Evolutionary conservation across 2,329 filamentous ascomycete species (phyloP), one percentile per base, ranked within the genome.

Genomic region (Aspergillus sp.): DNA sequence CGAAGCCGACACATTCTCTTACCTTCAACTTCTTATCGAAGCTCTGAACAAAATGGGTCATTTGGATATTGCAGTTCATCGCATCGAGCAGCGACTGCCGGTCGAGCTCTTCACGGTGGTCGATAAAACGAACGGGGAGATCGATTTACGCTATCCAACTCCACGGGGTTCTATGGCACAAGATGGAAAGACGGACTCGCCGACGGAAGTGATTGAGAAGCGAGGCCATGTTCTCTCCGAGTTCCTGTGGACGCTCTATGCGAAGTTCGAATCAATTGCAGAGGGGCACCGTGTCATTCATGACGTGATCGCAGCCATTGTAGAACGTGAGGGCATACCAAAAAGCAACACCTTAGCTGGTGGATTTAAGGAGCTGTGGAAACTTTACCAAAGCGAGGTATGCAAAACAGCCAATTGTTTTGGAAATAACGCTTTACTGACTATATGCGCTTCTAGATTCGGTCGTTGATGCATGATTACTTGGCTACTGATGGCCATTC

Each of bases 311-410:
- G 89, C 89, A 61, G 90, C 90, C 1, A 90, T 99, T 58, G 86
- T 93, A 54, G 86, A 88, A 61, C 86, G 96, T 50, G 93, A 98
- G 70, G 89, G 89, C 74, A 73, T 81, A 50, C 74, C 71, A 51
- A 82, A 83, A 55, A 86, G 73, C 79, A 88, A 79, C 78, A 82
- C 85, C 1, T 82, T 98, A 50, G 88, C 91, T 5, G 88, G 91
- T 55, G 92, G 92, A 56, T 99, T 99, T 76, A 95, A 93, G 69
- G 95, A 98, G 76, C 79, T 99, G 41, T 99, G 96, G 96, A 96
- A 97, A 70, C 80, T 99, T 7, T 93, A 97, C 68, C 95, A 99
- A 71, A 98, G 96, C 74, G 95, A 99, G 72, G 78, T 80, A 67
- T 13, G 39, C n/a, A 54, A 68, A 17, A 12, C 52, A 20, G 34